Conservation (phyloP, 129 eudicot genomes). For the Scalesia atractyloides region DNA sequence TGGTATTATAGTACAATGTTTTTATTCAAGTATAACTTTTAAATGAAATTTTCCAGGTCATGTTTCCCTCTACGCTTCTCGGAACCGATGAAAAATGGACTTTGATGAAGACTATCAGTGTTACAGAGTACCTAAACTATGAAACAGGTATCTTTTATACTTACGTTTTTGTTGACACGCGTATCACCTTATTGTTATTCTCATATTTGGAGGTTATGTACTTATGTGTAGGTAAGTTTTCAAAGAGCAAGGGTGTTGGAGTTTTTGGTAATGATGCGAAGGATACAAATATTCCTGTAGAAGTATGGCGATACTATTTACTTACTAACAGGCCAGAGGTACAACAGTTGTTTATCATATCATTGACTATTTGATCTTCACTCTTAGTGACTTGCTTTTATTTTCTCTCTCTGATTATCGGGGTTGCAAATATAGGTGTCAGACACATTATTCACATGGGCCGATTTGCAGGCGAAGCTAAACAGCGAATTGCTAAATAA, state of each 20-base stretch:
- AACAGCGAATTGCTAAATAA: conserved; percentile 80
- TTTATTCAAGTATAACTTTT: neutral
- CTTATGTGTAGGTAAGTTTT: conserved; percentile 67
- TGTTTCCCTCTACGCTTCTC: conserved; percentile 93
- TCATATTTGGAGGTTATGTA: conserved; percentile 13
- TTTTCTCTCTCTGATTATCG: neutral
- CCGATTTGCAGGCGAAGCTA: conserved; percentile 88
- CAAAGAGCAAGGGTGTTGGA: conserved; percentile 91
- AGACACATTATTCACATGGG: conserved; percentile 91
- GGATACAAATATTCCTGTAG: conserved; percentile 88
- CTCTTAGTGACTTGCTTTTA: neutral
- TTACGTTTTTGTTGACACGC: neutral
- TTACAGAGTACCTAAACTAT: conserved; percentile 87
- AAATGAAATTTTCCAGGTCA: conserved; percentile 52
- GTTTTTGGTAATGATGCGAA: conserved; percentile 96
- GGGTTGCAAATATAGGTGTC: conserved; percentile 56
- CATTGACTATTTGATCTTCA: neutral
- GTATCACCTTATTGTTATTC: neutral
- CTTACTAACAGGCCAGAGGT: conserved; percentile 95
- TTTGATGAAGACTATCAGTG: conserved; percentile 88
- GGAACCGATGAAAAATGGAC: conserved; percentile 93
- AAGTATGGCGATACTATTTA: conserved; percentile 96
- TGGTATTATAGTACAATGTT: neutral
- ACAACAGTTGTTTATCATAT: conserved; percentile 21
- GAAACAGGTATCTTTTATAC: conserved; percentile 65